These are phyloP conservation scores for Exobasidium rhododendri DNA, from an alignment of 1,284 basidiomycete species.

Conservation along the genomic window DNA sequence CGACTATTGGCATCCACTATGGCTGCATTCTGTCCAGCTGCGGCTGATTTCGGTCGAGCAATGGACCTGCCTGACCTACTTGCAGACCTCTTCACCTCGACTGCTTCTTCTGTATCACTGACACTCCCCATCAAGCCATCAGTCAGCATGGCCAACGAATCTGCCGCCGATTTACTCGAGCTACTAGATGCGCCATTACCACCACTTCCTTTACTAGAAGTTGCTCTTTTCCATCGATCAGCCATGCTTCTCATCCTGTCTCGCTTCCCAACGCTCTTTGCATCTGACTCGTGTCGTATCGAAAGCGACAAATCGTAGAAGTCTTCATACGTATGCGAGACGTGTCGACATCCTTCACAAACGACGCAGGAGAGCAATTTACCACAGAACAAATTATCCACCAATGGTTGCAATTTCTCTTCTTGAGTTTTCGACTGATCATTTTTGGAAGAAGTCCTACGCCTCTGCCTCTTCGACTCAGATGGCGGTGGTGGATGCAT, in stretches of 20 bases:
- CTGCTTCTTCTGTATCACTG: conserved; percentile 5
- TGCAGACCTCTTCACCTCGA: not conserved
- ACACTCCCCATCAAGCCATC: conserved; percentile 2
- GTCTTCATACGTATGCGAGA: conserved; percentile 86
- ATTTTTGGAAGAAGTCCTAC: not conserved
- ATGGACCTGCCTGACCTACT: not conserved
- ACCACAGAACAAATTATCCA: conserved; percentile 85
- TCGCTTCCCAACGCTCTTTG: conserved; percentile 10
- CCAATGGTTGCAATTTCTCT: conserved; percentile 66
- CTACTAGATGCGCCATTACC: not conserved
- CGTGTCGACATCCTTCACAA: conserved; percentile 82
- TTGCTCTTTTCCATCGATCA: conserved; percentile 12
- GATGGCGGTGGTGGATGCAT: conserved; percentile 2
- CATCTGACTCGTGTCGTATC: conserved; percentile 10
- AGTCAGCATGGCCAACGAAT: not conserved
- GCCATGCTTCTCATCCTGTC: conserved; percentile 16
- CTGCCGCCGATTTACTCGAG: not conserved
- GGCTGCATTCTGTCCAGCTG: not conserved
- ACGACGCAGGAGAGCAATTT: conserved; percentile 82
- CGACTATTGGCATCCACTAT: conserved; percentile 2
- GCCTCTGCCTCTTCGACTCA: not conserved
- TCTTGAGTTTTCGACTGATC: conserved; percentile 46
- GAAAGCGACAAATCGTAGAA: conserved; percentile 72
- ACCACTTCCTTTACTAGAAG: not conserved
- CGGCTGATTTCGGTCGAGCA: not conserved